Evolutionary conservation across 306 rosid genomes (phyloP).

Genomic region (Citrullus amarus): DNA sequence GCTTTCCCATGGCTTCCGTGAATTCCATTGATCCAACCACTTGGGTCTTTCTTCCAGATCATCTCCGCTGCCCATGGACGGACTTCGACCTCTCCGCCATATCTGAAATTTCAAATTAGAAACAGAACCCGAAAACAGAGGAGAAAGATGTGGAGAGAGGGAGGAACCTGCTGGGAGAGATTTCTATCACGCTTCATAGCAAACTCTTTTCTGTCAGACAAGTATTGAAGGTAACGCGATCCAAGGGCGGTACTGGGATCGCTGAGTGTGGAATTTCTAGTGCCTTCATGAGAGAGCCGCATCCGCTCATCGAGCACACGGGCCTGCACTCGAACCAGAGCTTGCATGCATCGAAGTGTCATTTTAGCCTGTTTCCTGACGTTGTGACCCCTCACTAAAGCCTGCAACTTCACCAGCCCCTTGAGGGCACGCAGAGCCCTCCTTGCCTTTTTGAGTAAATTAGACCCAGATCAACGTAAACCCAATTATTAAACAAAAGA

Average conservation of each 20-base stretch:
- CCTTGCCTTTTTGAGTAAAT: constrained; percentile 46
- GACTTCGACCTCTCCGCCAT: constrained; percentile 52
- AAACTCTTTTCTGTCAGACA: constrained; percentile 64
- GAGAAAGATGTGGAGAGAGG: neutral
- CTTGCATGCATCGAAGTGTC: constrained; percentile 94
- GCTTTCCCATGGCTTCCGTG: constrained; percentile 69
- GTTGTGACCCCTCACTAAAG: constrained; percentile 87
- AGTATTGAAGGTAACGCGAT: constrained; percentile 38
- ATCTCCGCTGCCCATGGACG: constrained; percentile 81
- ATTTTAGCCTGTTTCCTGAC: constrained; percentile 94
- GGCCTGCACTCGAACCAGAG: constrained; percentile 81
- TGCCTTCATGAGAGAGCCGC: constrained; percentile 62
- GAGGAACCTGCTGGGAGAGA: constrained; percentile 69
- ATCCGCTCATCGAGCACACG: constrained; percentile 77
- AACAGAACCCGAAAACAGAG: neutral
- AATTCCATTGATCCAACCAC: constrained; percentile 78
- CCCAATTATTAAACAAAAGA: neutral
- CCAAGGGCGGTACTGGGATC: constrained; percentile 39
- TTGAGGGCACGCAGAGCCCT: constrained; percentile 88
- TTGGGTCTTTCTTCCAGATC: constrained; percentile 78
- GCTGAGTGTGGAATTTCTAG: constrained; percentile 65
- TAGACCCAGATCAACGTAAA: neutral
- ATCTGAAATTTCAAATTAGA: constrained; percentile 21
- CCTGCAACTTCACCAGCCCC: constrained; percentile 90
- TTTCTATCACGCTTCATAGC: constrained; percentile 66